Conservation (phyloP, 2,329 filamentous ascomycete species). For the Penicillium sp. region DNA sequence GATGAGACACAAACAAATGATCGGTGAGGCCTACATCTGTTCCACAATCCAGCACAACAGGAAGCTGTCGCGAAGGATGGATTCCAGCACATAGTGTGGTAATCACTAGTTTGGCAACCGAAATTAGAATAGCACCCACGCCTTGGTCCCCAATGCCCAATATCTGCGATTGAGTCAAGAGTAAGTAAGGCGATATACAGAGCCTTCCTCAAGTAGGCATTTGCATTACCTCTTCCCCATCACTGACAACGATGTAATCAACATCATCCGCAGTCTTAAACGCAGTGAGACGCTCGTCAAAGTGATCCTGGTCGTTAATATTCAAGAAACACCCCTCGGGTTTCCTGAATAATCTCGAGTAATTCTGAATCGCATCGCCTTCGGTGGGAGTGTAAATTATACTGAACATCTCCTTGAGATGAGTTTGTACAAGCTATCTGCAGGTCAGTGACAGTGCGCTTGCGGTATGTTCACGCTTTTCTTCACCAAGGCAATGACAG, state of each 20-base stretch:
- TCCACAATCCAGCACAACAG: constrained; percentile 81
- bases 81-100: constrained; percentile 86
- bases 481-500: constrained; percentile 16
- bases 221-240: constrained; percentile 52
- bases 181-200: constrained; percentile 9
- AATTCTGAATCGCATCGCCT: constrained; percentile 83
- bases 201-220: too few species aligned
- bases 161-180: constrained; percentile 56
- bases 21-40: constrained; percentile 58
- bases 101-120: constrained; percentile 76
- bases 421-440: constrained; percentile 66
- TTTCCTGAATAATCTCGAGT: constrained; percentile 71
- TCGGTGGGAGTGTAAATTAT: constrained; percentile 92
- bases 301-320: constrained; percentile 64
- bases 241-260: constrained; percentile 84
- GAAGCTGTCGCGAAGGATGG: constrained; percentile 73
- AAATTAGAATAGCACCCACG: constrained; percentile 79
- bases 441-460: background rate
- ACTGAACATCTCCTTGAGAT: constrained; percentile 83
- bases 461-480: background rate
- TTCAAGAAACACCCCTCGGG: constrained; percentile 81
- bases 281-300: constrained; percentile 65
- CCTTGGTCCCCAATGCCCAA: constrained; percentile 88
- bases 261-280: constrained; percentile 72
- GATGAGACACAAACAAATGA: background rate